These are phyloP conservation scores for Diaporthe caulivora DNA, from an alignment of 2,329 filamentous ascomycete species.

Conservation along the genomic window DNA sequence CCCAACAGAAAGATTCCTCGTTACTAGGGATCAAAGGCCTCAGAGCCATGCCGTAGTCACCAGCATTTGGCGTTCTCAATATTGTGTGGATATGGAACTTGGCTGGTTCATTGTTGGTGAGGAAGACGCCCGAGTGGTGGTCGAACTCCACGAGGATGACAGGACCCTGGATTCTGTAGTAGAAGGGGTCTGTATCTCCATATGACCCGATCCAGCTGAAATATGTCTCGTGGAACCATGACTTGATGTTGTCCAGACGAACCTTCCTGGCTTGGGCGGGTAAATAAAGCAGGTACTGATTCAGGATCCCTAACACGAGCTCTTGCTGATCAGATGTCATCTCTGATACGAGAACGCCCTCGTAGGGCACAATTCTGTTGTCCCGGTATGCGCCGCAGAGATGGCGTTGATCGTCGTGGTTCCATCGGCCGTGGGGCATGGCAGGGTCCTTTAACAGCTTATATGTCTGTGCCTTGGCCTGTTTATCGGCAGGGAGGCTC, in stretches of 20 bases:
- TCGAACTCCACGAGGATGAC: slow-evolving; percentile 83
- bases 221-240: slow-evolving; percentile 77
- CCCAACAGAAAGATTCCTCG: slow-evolving; percentile 58
- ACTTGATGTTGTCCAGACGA: slow-evolving; percentile 66
- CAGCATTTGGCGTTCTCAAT: slow-evolving; percentile 78
- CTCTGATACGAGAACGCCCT: slow-evolving; percentile 70
- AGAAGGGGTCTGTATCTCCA: slow-evolving; percentile 77
- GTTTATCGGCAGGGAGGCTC: slow-evolving; percentile 60
- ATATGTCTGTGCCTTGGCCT: slow-evolving; percentile 68
- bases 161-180: slow-evolving; percentile 82
- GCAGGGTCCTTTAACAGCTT: slow-evolving; percentile 70
- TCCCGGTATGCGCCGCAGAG: slow-evolving; percentile 83
- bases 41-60: slow-evolving; percentile 77
- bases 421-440: slow-evolving; percentile 80
- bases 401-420: slow-evolving; percentile 84
- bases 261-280: slow-evolving; percentile 66
- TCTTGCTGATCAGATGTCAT: slow-evolving; percentile 63
- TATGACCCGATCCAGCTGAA: slow-evolving; percentile 84
- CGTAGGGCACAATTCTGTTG: slow-evolving; percentile 81
- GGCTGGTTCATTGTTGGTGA: slow-evolving; percentile 78
- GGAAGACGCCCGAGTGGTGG: slow-evolving; percentile 82
- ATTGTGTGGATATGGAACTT: slow-evolving; percentile 86
- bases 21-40: slow-evolving; percentile 51
- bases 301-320: slow-evolving; percentile 69
- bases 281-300: slow-evolving; percentile 77